Base-by-base conservation (phyloP, 176 grass and related monocot genomes). In the Cenchrus americanus region DNA sequence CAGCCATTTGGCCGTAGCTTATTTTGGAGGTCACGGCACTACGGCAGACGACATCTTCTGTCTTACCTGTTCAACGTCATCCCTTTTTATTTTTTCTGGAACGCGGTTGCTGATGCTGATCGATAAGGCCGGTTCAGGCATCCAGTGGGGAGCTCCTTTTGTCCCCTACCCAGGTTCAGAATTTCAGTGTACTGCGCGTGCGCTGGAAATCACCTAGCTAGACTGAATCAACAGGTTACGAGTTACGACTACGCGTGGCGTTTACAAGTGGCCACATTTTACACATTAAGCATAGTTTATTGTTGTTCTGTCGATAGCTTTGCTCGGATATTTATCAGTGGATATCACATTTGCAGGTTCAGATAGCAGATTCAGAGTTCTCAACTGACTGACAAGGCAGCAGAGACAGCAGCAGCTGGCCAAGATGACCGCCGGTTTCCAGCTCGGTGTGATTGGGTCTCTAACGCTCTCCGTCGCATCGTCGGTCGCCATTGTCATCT, bases 401-500 rank as follows among this genome's bases (percentile, higher is more conserved):
- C 27, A 68, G 64, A 41, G 3, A 49, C 44, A 41, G 55, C 44
- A 41, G 69, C 73, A 66, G 24, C 11, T 57, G 58, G 18, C 23
- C 86, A 88, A 83, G 58, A 88, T 88, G 86, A 78, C 86, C 17
- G 80, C 85, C 41, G 62, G 81, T 50, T 87, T 84, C 53, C 89
- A 87, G 81, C 75, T 91, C 18, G 70, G 89, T 57, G 85, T 91
- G 53, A 91, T 91, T 44, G 89, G 81, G 13, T 91, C 89, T 34
- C 80, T 91, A 2, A 21, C 84, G 13, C 89, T 91, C 50, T 91
- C 89, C 3, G 89, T 91, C 40, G 85, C 89, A 6, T 91, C 89
- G 0, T 91, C 89, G 3, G 89, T 91, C 5, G 85, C 89, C 69
- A 91, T 91, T 47, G 89, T 91, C 63, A 91, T 91, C 89, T 91